phyloP scores from a whole-genome alignment of 345 rosid species.

The Eucalyptus cloeziana region DNA sequence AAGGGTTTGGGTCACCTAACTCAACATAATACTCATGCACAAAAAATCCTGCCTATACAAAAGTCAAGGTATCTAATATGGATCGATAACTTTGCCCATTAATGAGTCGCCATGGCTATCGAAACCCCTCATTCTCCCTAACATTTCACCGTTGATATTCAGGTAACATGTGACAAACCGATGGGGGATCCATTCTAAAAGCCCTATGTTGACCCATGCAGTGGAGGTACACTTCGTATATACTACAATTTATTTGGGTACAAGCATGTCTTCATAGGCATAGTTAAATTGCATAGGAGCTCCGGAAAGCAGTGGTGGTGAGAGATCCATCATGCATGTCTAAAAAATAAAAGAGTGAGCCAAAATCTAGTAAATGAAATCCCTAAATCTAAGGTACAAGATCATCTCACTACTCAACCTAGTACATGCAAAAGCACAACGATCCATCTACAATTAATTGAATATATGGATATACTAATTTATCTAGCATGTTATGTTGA shows the following conservation, averaged over 20 bases:
- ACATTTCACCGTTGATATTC: neutral
- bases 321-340: neutral
- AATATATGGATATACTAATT: too few relatives aligned
- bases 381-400: neutral
- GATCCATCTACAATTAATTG: too few relatives aligned
- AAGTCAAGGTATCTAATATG: neutral
- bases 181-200: neutral
- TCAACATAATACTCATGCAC: neutral
- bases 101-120: neutral
- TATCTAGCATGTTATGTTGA: too few relatives aligned
- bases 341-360: neutral
- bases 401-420: neutral
- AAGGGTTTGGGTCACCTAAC: neutral
- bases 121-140: neutral
- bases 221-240: neutral
- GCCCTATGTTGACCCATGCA: neutral
- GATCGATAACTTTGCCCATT: too few relatives aligned
- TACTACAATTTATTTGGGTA: neutral
- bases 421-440: neutral
- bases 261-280: neutral
- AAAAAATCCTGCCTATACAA: too few relatives aligned
- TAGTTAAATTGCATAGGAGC: neutral
- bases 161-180: neutral
- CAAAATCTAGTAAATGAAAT: neutral
- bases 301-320: neutral